A percentile compares a stretch with the other conserved stretches of the same genome.
phyloP scores from a whole-genome alignment of 1,284 basidiomycete genomes.

The Anthracocystis panici-leucophaei region DNA sequence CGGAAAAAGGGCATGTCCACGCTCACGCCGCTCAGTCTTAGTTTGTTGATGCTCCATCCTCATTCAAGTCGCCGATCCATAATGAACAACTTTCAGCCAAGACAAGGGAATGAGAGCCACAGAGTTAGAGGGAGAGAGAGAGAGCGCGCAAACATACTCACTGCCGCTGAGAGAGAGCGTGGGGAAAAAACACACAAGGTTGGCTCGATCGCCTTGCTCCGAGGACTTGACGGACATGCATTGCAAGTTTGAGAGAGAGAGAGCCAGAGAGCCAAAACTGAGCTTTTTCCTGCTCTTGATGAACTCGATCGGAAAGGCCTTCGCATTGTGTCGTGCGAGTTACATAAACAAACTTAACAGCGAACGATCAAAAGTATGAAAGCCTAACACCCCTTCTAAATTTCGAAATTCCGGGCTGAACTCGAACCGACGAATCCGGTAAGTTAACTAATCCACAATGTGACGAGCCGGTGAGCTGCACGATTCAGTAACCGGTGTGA shows the following conservation, averaged over 20 bases:
- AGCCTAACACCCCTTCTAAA: neutral
- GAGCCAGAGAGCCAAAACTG: no score
- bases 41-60: neutral
- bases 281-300: slow-evolving; percentile 2
- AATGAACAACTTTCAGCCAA: no score
- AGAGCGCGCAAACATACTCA: no score
- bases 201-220: slow-evolving; percentile 12
- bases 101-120: no score
- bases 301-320: neutral
- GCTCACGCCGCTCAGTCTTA: neutral
- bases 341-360: neutral
- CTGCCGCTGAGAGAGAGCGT: no score
- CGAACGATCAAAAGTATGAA: neutral
- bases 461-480: slow-evolving; percentile 8
- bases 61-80: no score
- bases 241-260: no score
- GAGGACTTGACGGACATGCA: slow-evolving; percentile 19
- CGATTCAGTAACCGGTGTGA: slow-evolving; percentile 22
- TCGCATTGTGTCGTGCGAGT: neutral
- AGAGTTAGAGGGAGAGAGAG: neutral
- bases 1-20: neutral
- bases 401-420: neutral
- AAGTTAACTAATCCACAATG: neutral
- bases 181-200: neutral
- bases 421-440: slow-evolving; percentile 29